These are phyloP conservation scores for Perkinsus marinus DNA, from an alignment of 169 alveolate species.

Conservation along the genomic window DNA sequence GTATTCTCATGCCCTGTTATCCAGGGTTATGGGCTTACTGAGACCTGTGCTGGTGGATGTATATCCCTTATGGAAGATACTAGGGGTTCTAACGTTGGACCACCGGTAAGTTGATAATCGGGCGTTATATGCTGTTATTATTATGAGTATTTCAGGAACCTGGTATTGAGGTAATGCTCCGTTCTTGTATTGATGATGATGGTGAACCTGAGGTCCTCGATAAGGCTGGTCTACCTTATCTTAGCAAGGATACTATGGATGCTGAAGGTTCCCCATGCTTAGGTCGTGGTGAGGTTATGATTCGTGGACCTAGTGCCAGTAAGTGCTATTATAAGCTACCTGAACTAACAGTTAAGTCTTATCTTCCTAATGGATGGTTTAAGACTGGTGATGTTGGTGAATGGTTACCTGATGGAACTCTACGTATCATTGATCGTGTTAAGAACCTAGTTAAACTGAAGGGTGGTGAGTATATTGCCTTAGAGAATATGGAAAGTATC, in stretches of 20 bases:
- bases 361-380: constrained; percentile 52
- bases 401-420: constrained; percentile 37
- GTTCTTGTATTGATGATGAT: background rate
- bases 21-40: constrained; percentile 76
- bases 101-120: constrained; percentile 25
- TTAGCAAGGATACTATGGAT: constrained; percentile 30
- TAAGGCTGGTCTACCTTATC: background rate
- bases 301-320: constrained; percentile 48
- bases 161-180: background rate
- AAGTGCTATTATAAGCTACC: constrained; percentile 58
- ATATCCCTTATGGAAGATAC: constrained; percentile 36
- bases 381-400: constrained; percentile 61
- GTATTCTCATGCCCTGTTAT: constrained; percentile 35
- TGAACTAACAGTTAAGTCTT: constrained; percentile 41
- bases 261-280: constrained; percentile 35
- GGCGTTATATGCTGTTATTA: constrained; percentile 42
- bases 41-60: constrained; percentile 46
- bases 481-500: constrained; percentile 49
- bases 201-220: constrained; percentile 34
- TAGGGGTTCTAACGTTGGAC: constrained; percentile 44
- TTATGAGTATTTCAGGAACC: constrained; percentile 27
- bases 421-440: constrained; percentile 54
- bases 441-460: constrained; percentile 58
- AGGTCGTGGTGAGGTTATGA: constrained; percentile 66
- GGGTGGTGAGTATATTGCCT: constrained; percentile 64